phyloP scores from a whole-genome alignment of 1,284 basidiomycete species.

The Irpex sp. region DNA sequence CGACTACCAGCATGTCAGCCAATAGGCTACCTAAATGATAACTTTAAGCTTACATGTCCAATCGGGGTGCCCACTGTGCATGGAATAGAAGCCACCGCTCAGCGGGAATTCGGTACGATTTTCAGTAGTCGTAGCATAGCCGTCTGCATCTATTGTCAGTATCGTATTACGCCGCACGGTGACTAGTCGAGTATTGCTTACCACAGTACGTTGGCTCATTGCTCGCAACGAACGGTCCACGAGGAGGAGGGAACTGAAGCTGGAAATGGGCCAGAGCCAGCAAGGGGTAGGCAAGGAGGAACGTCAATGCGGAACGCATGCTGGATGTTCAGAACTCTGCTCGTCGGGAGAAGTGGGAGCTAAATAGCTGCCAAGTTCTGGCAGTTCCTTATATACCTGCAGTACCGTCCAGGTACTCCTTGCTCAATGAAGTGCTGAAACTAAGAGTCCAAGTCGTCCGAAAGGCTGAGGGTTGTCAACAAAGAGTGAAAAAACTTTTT shows the following conservation, averaged over 20 bases:
- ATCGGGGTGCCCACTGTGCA: conserved; percentile 53
- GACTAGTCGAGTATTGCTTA: conserved; percentile 18
- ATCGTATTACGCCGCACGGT: background rate
- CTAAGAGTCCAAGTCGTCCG: background rate
- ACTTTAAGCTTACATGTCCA: conserved; percentile 41
- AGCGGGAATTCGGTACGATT: conserved; percentile 63
- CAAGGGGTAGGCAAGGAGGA: background rate
- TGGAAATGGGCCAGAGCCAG: conserved; percentile 51
- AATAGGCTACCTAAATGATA: background rate
- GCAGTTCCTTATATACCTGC: background rate
- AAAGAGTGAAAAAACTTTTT: background rate
- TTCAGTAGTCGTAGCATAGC: conserved; percentile 36
- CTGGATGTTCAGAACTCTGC: background rate
- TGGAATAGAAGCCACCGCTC: conserved; percentile 42
- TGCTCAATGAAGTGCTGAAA: background rate
- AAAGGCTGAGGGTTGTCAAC: background rate
- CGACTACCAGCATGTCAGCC: conserved; percentile 32
- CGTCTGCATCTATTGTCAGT: conserved; percentile 33
- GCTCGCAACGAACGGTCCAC: conserved; percentile 49
- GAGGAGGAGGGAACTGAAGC: conserved; percentile 51
- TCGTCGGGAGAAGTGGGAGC: conserved; percentile 1
- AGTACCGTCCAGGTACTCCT: background rate
- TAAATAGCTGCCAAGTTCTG: background rate
- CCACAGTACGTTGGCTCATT: conserved; percentile 49
- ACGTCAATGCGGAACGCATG: background rate